These are phyloP conservation scores for Trichoderma afroharzianum DNA, from an alignment of 2,329 filamentous ascomycete species.

Conservation along the genomic window DNA sequence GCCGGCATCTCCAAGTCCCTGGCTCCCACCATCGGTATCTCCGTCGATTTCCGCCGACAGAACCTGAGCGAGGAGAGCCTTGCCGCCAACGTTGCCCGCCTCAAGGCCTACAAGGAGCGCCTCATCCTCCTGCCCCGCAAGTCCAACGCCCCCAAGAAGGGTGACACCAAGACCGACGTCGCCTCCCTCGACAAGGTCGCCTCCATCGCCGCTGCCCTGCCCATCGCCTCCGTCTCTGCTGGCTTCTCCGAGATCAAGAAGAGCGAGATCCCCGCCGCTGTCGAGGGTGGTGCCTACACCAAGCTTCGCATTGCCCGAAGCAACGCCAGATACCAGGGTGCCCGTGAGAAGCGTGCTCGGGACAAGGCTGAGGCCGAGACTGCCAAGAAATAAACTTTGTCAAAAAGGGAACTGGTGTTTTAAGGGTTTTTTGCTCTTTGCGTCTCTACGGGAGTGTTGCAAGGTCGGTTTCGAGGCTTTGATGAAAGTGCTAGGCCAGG, in stretches of 20 bases:
- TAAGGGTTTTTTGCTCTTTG: conserved; percentile 40
- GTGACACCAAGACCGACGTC: conserved; percentile 82
- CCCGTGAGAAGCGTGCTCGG: conserved; percentile 88
- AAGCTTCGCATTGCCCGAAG: conserved; percentile 80
- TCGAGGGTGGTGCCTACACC: conserved; percentile 82
- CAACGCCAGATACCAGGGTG: conserved; percentile 76
- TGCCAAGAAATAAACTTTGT: conserved; percentile 73
- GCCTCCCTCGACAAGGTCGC: conserved; percentile 60
- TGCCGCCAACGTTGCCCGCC: conserved; percentile 90
- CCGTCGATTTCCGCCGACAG: conserved; percentile 92
- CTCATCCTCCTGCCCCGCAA: conserved; percentile 98
- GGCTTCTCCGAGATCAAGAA: conserved; percentile 74
- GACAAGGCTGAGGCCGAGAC: conserved; percentile 80
- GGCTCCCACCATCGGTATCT: conserved; percentile 93
- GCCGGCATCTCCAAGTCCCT: conserved; percentile 93
- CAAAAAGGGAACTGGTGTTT: conserved; percentile 39
- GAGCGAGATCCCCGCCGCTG: conserved; percentile 69
- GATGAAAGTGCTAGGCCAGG: conserved; percentile 34
- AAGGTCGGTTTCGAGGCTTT: conserved; percentile 37
- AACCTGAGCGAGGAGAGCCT: conserved; percentile 97
- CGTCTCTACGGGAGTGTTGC: conserved; percentile 37
- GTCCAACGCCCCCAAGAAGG: conserved; percentile 88
- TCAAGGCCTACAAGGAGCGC: conserved; percentile 95
- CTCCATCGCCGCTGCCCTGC: conserved; percentile 52
- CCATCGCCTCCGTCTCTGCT: conserved; percentile 65